Conservation (phyloP, 2,329 filamentous ascomycete species). For the Colletotrichum gigasporum region DNA sequence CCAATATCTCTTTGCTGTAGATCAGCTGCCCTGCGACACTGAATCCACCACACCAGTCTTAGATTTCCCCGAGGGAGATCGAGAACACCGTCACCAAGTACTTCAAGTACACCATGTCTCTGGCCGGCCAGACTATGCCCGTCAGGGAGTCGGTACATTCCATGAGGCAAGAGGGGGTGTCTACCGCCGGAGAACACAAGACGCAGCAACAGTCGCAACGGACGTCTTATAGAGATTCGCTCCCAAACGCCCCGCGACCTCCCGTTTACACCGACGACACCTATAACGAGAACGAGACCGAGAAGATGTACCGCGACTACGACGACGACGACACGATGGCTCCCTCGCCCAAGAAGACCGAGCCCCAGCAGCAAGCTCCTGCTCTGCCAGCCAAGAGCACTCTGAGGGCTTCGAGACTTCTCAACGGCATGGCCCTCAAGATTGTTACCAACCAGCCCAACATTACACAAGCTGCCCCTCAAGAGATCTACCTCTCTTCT, state of each 20-base stretch:
- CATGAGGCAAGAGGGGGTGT: slow-evolving; percentile 5
- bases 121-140: slow-evolving; percentile 32
- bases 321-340: slow-evolving; percentile 33
- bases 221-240: slow-evolving; percentile 33
- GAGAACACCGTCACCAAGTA: slow-evolving; percentile 19
- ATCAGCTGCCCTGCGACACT: slow-evolving; percentile 21
- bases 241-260: slow-evolving; percentile 29
- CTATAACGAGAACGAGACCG: slow-evolving; percentile 32
- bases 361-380: slow-evolving; percentile 44
- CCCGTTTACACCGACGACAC: slow-evolving; percentile 27
- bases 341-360: slow-evolving; percentile 30
- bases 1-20: slow-evolving; percentile 15
- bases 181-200: background rate
- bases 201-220: slow-evolving; percentile 19
- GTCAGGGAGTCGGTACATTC: slow-evolving; percentile 31
- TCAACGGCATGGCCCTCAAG: slow-evolving; percentile 47
- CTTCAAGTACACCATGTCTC: slow-evolving; percentile 30
- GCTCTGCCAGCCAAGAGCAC: slow-evolving; percentile 61
- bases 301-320: slow-evolving; percentile 34
- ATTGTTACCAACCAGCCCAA: slow-evolving; percentile 39
- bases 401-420: slow-evolving; percentile 56
- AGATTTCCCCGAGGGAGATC: slow-evolving; percentile 27
- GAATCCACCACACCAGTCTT: slow-evolving; percentile 29
- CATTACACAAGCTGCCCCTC: slow-evolving; percentile 54
- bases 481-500: slow-evolving; percentile 71